A percentile compares a stretch with the other conserved stretches of the same genome.
These are phyloP conservation scores for Discostella stelligeroides DNA, from an alignment of 108 stramenopile species.

Conservation along the genomic window DNA sequence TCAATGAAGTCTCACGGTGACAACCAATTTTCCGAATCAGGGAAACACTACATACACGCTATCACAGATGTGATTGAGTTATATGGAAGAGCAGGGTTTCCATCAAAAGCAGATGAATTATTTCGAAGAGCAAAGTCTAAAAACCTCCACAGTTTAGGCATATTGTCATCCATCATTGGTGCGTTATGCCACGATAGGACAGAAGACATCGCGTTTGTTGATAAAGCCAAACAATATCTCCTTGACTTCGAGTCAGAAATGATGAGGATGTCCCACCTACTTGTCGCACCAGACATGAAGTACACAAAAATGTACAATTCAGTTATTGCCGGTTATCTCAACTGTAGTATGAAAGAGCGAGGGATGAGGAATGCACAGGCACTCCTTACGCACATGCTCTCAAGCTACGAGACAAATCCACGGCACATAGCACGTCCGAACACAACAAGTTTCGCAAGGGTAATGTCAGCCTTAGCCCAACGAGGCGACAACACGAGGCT, in stretches of 20 bases:
- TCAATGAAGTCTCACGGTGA: conserved; percentile 1
- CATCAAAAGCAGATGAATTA: conserved; percentile 35
- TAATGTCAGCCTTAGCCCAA: conserved; percentile 42
- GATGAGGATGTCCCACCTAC: conserved; percentile 19
- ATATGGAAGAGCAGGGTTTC: conserved; percentile 27
- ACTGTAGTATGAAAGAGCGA: conserved; percentile 16
- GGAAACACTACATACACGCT: conserved; percentile 4
- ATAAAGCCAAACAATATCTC: conserved; percentile 37
- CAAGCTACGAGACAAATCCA: conserved; percentile 33
- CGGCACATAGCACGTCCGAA: conserved; percentile 45
- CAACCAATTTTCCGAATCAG: not conserved
- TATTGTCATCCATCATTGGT: conserved; percentile 23
- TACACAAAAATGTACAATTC: conserved; percentile 44
- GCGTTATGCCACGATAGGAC: conserved; percentile 21
- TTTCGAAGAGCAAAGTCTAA: conserved; percentile 28
- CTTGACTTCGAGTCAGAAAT: conserved; percentile 34
- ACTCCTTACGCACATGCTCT: conserved; percentile 37
- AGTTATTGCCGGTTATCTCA: conserved; percentile 37
- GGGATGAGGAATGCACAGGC: conserved; percentile 24
- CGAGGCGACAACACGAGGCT: conserved; percentile 14
- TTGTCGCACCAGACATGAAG: conserved; percentile 29
- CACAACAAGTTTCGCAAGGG: conserved; percentile 31
- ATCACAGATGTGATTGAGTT: conserved; percentile 34
- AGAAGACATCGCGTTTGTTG: conserved; percentile 19
- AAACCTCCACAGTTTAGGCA: conserved; percentile 24